These are phyloP conservation scores for Hymenoscyphus fraxineus DNA, from an alignment of 2,329 filamentous ascomycete species.

Conservation along the genomic window DNA sequence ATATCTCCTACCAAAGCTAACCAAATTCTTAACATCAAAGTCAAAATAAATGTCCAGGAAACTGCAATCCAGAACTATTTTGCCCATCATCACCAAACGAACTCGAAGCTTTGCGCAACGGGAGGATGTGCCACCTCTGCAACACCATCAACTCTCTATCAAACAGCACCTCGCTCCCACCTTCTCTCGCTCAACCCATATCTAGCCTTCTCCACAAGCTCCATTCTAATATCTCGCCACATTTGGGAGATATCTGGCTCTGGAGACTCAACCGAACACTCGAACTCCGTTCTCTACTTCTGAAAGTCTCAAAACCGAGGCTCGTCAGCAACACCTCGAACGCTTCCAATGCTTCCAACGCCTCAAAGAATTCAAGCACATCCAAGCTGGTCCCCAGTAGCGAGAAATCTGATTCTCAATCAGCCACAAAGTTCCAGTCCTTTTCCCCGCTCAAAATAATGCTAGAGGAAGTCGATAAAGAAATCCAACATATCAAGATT, in stretches of 20 bases:
- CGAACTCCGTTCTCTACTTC: not conserved
- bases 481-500: not conserved
- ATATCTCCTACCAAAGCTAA: too few species aligned
- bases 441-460: not conserved
- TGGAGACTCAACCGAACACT: conserved; percentile 1
- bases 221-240: not conserved
- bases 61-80: too few species aligned
- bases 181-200: not conserved
- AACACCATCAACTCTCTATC: not conserved
- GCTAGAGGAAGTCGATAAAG: conserved; percentile 4
- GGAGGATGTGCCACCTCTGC: conserved; percentile 8
- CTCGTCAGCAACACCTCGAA: too few species aligned
- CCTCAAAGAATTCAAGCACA: too few species aligned
- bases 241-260: conserved; percentile 5
- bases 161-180: not conserved
- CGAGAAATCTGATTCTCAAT: too few species aligned
- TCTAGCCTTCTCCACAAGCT: not conserved
- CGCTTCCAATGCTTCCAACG: too few species aligned
- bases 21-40: too few species aligned
- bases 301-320: not conserved
- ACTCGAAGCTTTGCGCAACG: not conserved
- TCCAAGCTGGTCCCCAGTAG: too few species aligned
- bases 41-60: too few species aligned
- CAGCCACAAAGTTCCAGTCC: too few species aligned
- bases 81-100: not conserved